phyloP scores from a whole-genome alignment of 495 filamentous ascomycete species.

The Trypethelium eluteriae region DNA sequence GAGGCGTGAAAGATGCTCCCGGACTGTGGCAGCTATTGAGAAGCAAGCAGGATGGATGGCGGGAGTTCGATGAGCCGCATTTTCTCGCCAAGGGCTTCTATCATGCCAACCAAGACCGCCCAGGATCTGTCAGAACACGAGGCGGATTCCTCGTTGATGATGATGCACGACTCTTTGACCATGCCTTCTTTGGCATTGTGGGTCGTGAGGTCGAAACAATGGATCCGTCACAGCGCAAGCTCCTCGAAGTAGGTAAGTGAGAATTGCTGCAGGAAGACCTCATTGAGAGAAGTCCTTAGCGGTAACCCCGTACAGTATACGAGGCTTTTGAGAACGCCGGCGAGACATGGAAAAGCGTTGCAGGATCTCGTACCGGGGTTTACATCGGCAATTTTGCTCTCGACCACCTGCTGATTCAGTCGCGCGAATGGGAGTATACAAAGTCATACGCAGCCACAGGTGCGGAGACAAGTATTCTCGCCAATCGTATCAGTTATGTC shows the following conservation, averaged over 20 bases:
- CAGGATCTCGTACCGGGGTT: background rate
- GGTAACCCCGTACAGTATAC: background rate
- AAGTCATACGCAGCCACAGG: slow-evolving; percentile 9
- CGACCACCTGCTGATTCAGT: background rate
- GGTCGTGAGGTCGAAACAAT: slow-evolving; percentile 11
- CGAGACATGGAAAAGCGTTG: slow-evolving; percentile 17
- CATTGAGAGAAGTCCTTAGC: too few relatives aligned
- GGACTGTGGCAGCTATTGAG: too few relatives aligned
- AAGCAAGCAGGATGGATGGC: background rate
- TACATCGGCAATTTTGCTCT: background rate
- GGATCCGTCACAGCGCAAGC: slow-evolving; percentile 16
- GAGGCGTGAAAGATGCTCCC: background rate
- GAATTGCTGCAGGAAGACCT: too few relatives aligned
- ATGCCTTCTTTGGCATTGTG: slow-evolving; percentile 15
- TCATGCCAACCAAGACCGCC: slow-evolving; percentile 19
- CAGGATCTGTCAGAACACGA: background rate
- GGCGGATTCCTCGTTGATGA: slow-evolving; percentile 8
- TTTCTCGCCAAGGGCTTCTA: slow-evolving; percentile 33
- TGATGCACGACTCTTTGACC: slow-evolving; percentile 12
- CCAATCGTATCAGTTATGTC: slow-evolving; percentile 46
- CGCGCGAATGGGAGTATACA: slow-evolving; percentile 4
- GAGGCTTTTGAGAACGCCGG: slow-evolving; percentile 18
- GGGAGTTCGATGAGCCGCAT: background rate
- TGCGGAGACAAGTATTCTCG: slow-evolving; percentile 34
- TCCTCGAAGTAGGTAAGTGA: slow-evolving; percentile 4